Evolutionary conservation across 2,329 filamentous ascomycete genomes (phyloP).

Genomic region (Endoconidiophora polonica): DNA sequence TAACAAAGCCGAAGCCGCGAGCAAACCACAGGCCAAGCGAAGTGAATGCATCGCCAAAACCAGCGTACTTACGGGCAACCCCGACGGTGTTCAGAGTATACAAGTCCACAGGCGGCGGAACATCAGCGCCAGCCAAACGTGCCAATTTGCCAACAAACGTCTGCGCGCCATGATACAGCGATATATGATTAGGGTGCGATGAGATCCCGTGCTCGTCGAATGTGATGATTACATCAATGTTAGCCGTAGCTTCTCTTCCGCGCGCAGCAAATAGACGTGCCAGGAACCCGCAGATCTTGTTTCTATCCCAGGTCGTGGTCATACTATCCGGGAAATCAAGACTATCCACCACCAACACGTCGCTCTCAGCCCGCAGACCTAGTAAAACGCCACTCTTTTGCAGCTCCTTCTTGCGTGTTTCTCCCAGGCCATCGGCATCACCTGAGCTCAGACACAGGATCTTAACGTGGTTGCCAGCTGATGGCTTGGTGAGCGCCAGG

Average conservation of each 20-base stretch:
- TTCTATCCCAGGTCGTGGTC: constrained; percentile 58
- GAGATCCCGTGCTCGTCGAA: constrained; percentile 77
- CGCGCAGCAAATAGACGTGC: constrained; percentile 57
- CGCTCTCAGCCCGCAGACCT: constrained; percentile 56
- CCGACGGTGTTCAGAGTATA: constrained; percentile 68
- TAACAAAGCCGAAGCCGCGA: constrained; percentile 17
- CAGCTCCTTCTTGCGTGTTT: constrained; percentile 68
- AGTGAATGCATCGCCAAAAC: constrained; percentile 56
- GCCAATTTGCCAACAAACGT: constrained; percentile 54
- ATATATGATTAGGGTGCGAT: constrained; percentile 83
- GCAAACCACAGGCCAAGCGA: constrained; percentile 46
- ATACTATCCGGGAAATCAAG: constrained; percentile 81
- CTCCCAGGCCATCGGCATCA: constrained; percentile 73
- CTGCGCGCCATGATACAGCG: constrained; percentile 66
- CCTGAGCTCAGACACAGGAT: constrained; percentile 85
- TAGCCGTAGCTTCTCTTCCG: constrained; percentile 26
- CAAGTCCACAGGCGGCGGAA: constrained; percentile 40
- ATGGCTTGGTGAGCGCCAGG: constrained; percentile 63
- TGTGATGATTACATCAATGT: constrained; percentile 72
- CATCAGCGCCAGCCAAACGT: constrained; percentile 19
- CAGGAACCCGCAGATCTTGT: constrained; percentile 53
- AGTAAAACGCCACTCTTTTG: constrained; percentile 62
- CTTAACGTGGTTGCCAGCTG: constrained; percentile 76
- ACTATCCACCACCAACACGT: constrained; percentile 75
- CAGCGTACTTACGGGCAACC: constrained; percentile 64